Evolutionary conservation across 2,329 filamentous ascomycete genomes (phyloP).

Genomic region (Hypomyces rosellus): DNA sequence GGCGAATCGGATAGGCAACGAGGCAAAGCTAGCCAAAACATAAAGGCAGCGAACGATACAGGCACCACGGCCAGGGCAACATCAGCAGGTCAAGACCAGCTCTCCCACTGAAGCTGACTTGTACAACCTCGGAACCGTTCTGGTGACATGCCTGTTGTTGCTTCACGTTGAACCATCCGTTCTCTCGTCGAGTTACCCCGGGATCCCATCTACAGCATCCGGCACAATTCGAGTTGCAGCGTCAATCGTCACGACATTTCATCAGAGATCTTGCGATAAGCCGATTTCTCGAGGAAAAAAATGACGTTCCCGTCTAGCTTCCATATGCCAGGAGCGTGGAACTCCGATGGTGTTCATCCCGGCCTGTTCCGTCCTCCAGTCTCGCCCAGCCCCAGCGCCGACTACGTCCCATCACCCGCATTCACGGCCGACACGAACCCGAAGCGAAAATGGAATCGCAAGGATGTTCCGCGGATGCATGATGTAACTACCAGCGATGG

Average conservation of each 20-base stretch:
- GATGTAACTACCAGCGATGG: background rate
- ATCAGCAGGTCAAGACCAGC: no score
- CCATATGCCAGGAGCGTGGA: slow-evolving; percentile 31
- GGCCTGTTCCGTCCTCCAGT: slow-evolving; percentile 42
- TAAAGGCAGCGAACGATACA: background rate
- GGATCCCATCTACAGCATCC: background rate
- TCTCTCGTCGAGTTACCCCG: background rate
- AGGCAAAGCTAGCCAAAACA: background rate
- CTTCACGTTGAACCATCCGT: background rate
- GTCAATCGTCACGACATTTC: background rate
- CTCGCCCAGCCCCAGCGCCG: slow-evolving; percentile 35
- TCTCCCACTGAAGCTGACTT: background rate
- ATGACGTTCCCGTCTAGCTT: slow-evolving; percentile 27
- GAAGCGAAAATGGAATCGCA: slow-evolving; percentile 42
- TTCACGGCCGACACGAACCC: slow-evolving; percentile 19
- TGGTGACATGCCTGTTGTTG: background rate
- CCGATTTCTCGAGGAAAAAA: background rate
- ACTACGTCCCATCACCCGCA: slow-evolving; percentile 29
- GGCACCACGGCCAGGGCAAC: no score
- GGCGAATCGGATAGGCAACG: no score
- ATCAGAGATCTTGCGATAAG: background rate
- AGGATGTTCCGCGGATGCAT: slow-evolving; percentile 13
- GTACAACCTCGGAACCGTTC: background rate
- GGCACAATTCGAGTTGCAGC: background rate
- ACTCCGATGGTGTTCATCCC: slow-evolving; percentile 34